phyloP scores from a whole-genome alignment of 2,329 filamentous ascomycete species.

The Verticillium longisporum region DNA sequence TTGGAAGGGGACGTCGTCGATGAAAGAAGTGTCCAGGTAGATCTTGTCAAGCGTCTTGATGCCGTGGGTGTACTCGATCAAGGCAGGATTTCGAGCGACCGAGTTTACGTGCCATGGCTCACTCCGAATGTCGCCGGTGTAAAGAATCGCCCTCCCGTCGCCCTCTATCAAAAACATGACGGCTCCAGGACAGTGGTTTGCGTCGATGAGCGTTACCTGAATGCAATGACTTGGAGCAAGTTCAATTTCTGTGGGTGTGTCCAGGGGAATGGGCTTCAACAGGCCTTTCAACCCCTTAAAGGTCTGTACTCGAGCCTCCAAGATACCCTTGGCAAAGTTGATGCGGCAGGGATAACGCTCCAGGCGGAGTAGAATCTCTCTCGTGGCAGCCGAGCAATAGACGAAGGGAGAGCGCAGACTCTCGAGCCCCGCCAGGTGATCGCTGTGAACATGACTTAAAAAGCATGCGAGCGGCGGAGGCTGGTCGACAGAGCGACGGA shows the following conservation, averaged over 20 bases:
- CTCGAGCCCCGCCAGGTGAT: constrained; percentile 79
- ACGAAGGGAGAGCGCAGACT: constrained; percentile 72
- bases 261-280: constrained; percentile 74
- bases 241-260: constrained; percentile 72
- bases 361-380: constrained; percentile 71
- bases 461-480: constrained; percentile 74
- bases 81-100: constrained; percentile 60
- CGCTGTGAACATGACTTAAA: constrained; percentile 86
- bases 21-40: constrained; percentile 84
- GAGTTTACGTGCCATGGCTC: constrained; percentile 82
- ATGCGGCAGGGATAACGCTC: constrained; percentile 75
- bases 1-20: constrained; percentile 38
- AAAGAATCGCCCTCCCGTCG: constrained; percentile 64
- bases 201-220: constrained; percentile 78
- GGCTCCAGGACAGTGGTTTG: constrained; percentile 85
- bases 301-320: constrained; percentile 67
- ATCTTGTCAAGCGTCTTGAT: constrained; percentile 67
- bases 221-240: constrained; percentile 62
- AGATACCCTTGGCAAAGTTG: constrained; percentile 70
- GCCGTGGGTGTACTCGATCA: constrained; percentile 67
- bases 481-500: constrained; percentile 49
- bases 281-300: constrained; percentile 71
- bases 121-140: constrained; percentile 82
- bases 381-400: constrained; percentile 82
- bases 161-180: constrained; percentile 91